Evolutionary conservation across 768 basidiomycete genomes (phyloP), one percentile per base, ranked within the genome.

Genomic region (Pulveroboletus sp.): DNA sequence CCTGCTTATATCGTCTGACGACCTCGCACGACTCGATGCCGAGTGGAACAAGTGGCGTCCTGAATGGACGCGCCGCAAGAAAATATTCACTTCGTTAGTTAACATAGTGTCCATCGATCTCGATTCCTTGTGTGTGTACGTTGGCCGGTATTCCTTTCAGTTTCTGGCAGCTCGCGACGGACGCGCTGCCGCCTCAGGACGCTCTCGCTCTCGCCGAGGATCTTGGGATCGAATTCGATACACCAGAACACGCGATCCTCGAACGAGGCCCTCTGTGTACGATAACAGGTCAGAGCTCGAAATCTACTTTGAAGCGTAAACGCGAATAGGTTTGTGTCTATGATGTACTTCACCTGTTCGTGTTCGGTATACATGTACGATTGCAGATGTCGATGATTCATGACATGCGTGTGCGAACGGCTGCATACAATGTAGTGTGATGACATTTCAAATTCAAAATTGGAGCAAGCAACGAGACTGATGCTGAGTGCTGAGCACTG

Each of bases 1-100:
- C 13, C 77, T 80, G 6, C 75, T 84, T 22, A 77, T 93, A 26
- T 87, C 87, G 16, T 71, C 80, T 8, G 81, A 83, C 55, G 89
- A 93, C 43, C 74, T 89, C 16, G 78, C 76, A 14, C 70, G 74
- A 51, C 71, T 93, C 45, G 84, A 93, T 51, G 63, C 68, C 1
- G 87, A 93, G 27, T 93, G 91, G 86, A 69, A 59, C 6, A 81
- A 78, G 60, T 94, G 91, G 91, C 74, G 86, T 53, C 74, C 76
- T 4, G 86, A 93, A 70, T 95, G 93, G 93, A 66, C 80, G 29
- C 75, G 77, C 20, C 76, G 93, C 47, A 80, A 77, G 62, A 93
- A 88, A 63, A 70, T 86, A 3, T 95, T 91, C 40, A 64, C 22
- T 22, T 58, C 64, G 65, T 67, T 32, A 60, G 67, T 67, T 31